Percentiles rank a stretch among this genome's conserved stretches.
Evolutionary conservation across 2,329 filamentous ascomycete genomes (phyloP).

Genomic region (Trichoderma sp.): DNA sequence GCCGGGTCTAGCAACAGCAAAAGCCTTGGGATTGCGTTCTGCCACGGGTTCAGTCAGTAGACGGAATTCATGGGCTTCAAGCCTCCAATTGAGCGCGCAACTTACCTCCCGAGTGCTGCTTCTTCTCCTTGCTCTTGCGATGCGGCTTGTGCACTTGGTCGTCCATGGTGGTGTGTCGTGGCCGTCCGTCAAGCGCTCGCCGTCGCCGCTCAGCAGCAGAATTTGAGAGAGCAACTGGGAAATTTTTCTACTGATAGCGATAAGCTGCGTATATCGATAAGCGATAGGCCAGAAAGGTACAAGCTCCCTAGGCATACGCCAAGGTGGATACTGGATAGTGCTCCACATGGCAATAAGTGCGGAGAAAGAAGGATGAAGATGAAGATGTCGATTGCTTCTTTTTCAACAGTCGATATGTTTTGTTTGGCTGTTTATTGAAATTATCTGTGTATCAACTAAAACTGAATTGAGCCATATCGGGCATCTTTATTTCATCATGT

Average conservation of each 20-base stretch:
- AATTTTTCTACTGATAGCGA: constrained; percentile 27
- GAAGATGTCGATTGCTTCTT: background rate
- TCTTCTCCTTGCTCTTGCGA: constrained; percentile 86
- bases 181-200: constrained; percentile 6
- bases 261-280: constrained; percentile 25
- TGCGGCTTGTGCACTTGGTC: constrained; percentile 84
- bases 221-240: constrained; percentile 20
- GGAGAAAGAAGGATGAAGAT: background rate
- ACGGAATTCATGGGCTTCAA: background rate
- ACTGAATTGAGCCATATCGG: background rate
- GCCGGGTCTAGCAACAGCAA: constrained; percentile 80
- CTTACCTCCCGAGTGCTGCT: constrained; percentile 61
- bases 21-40: constrained; percentile 87
- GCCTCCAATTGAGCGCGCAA: constrained; percentile 4
- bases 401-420: background rate
- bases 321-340: background rate
- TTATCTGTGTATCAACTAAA: background rate
- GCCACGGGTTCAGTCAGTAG: constrained; percentile 9
- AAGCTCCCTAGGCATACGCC: background rate
- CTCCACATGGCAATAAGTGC: background rate
- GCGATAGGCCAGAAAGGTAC: background rate
- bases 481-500: too few relatives aligned
- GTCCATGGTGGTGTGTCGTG: constrained; percentile 58
- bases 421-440: background rate
- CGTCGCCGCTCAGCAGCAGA: constrained; percentile 28